Conservation (phyloP, 179 eudicot species). For the Nepenthes alata region DNA sequence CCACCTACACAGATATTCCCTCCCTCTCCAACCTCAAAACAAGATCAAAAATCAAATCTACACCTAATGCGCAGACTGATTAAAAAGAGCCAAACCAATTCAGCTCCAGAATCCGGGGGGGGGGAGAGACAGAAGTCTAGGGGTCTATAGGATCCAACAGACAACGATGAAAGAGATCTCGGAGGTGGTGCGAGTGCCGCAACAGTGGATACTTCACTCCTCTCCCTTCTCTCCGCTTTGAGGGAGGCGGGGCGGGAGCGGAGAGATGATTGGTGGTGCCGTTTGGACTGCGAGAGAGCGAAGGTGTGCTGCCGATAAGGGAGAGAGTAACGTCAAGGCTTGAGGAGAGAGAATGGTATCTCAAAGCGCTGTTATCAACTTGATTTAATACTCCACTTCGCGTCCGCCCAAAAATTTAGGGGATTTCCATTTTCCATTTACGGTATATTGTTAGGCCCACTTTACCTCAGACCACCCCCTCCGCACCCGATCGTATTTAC, state of each 20-base stretch:
- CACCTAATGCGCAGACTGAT: neutral
- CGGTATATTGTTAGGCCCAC: too few species aligned
- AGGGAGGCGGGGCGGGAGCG: neutral
- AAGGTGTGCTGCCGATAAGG: neutral
- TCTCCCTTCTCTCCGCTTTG: neutral
- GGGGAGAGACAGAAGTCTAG: neutral
- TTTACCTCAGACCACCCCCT: too few species aligned
- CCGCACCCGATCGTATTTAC: too few species aligned
- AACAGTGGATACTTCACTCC: neutral
- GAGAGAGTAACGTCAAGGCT: slow-evolving; percentile 1
- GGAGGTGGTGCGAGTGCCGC: neutral
- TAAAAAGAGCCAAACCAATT: neutral
- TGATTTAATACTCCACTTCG: slow-evolving; percentile 19
- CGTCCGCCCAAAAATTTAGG: slow-evolving; percentile 30
- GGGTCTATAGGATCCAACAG: neutral
- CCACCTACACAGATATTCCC: neutral
- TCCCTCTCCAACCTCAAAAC: neutral
- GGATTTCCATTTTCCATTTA: too few species aligned
- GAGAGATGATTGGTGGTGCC: neutral
- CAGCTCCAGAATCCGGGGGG: neutral
- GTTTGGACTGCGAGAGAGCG: neutral
- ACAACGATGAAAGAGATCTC: neutral
- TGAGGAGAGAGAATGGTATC: slow-evolving; percentile 29
- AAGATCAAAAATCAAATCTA: neutral
- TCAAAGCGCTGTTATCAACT: slow-evolving; percentile 15